Conservation (phyloP, 768 basidiomycete genomes). For the Kwoniella pini region DNA sequence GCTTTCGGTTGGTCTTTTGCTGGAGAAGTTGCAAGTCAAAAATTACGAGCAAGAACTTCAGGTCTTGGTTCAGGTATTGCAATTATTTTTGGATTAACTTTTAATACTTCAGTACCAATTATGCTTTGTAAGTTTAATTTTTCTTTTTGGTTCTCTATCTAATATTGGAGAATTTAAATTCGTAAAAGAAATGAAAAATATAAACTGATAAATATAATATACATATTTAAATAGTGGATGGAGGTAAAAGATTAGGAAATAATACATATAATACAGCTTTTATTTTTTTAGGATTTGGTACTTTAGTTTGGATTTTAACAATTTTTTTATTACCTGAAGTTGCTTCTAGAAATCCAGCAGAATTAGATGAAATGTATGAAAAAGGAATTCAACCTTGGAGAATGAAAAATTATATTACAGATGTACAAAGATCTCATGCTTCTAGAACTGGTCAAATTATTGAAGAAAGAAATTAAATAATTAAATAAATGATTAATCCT, state of each 20-base stretch:
- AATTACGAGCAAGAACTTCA: conserved; percentile 25
- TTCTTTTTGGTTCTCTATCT: too few species aligned
- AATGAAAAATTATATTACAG: conserved; percentile 21
- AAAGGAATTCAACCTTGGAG: conserved; percentile 22
- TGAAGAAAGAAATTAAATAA: not conserved
- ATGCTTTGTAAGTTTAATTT: conserved; percentile 21
- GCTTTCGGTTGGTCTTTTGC: conserved; percentile 24
- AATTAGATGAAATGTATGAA: conserved; percentile 34
- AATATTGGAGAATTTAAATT: too few species aligned
- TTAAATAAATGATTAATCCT: too few species aligned
- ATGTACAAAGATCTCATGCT: conserved; percentile 18
- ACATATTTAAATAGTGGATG: conserved; percentile 19
- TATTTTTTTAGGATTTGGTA: conserved; percentile 14
- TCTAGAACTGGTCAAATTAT: conserved; percentile 12
- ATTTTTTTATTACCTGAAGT: conserved; percentile 24
- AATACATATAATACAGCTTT: conserved; percentile 18
- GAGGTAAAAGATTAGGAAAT: conserved; percentile 14
- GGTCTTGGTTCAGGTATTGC: conserved; percentile 29
- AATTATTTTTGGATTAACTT: conserved; percentile 25
- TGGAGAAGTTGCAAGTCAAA: conserved; percentile 23
- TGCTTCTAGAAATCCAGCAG: conserved; percentile 24
- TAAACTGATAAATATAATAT: too few species aligned
- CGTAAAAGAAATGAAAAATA: too few species aligned
- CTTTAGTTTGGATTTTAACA: conserved; percentile 1
- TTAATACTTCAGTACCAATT: conserved; percentile 27